Percentiles rank a stretch among this genome's conserved stretches.
Conservation (phyloP, 208 protist species). For the Leishmania braziliensis region DNA sequence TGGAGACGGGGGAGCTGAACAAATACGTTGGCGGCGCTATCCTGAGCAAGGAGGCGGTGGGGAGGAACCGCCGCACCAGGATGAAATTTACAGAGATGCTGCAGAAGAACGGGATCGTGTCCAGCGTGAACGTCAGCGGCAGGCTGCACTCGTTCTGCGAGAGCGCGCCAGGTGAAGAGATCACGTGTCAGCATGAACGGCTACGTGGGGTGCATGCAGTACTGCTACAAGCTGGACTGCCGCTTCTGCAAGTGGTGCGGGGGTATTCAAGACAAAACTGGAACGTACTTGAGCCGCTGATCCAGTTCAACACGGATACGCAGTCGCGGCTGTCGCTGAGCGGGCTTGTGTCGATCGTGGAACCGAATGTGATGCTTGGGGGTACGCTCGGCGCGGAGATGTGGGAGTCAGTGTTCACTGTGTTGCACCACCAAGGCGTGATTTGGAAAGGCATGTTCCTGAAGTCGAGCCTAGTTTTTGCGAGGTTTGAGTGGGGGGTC, state of each 20-base stretch:
- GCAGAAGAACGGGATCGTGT: slow-evolving; percentile 80
- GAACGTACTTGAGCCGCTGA: slow-evolving; percentile 86
- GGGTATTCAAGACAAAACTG: slow-evolving; percentile 92
- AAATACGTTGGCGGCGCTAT: slow-evolving; percentile 97
- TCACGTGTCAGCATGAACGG: slow-evolving; percentile 95
- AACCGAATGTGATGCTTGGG: slow-evolving; percentile 97
- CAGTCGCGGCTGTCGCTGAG: slow-evolving; percentile 95
- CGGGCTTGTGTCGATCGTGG: slow-evolving; percentile 98
- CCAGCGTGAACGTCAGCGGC: slow-evolving; percentile 97
- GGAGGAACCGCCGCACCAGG: slow-evolving; percentile 90
- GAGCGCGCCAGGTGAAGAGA: slow-evolving; percentile 91
- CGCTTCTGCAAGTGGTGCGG: slow-evolving; percentile 98
- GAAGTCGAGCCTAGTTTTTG: slow-evolving; percentile 98
- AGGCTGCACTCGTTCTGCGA: slow-evolving; percentile 76
- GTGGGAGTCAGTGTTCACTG: slow-evolving; percentile 66
- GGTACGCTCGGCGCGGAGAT: slow-evolving; percentile 94
- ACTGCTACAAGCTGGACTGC: slow-evolving; percentile 96
- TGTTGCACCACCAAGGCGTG: slow-evolving; percentile 94
- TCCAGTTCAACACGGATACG: slow-evolving; percentile 93
- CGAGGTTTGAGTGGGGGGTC: slow-evolving; percentile 77
- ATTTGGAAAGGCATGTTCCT: slow-evolving; percentile 95
- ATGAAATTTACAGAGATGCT: slow-evolving; percentile 88
- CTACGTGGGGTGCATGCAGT: slow-evolving; percentile 81
- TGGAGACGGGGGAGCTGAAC: slow-evolving; percentile 72
- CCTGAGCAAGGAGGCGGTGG: slow-evolving; percentile 96